Percentiles rank a stretch among this genome's conserved stretches.
phyloP scores from a whole-genome alignment of 148 eudicot genomes.

The Camellia japonica region DNA sequence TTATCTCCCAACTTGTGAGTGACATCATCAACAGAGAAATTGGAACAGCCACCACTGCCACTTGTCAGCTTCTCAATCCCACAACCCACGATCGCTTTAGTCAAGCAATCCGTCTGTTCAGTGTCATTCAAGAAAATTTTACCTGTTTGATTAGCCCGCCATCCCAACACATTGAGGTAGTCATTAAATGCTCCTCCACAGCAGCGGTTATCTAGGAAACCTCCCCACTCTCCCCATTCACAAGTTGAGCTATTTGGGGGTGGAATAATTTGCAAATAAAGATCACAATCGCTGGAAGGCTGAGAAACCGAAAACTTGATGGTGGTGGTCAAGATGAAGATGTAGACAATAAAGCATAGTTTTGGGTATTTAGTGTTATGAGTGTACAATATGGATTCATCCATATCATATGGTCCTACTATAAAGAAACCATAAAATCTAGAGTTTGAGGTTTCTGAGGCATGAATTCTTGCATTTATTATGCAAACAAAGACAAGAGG shows the following conservation, averaged over 20 bases:
- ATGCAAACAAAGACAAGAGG: too few species aligned
- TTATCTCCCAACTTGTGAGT: not conserved
- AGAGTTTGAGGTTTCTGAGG: not conserved
- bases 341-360: not conserved
- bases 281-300: constrained; percentile 4
- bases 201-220: constrained; percentile 7
- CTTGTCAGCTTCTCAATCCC: constrained; percentile 22
- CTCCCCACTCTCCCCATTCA: constrained; percentile 18
- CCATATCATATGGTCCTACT: not conserved
- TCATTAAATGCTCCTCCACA: constrained; percentile 20
- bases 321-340: constrained; percentile 1
- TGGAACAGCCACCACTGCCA: constrained; percentile 13
- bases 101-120: constrained; percentile 24
- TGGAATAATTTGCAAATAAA: not conserved
- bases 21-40: constrained; percentile 20
- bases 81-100: constrained; percentile 9
- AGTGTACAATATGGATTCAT: not conserved
- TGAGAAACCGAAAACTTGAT: not conserved
- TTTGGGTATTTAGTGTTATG: not conserved
- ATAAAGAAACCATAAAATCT: not conserved
- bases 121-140: constrained; percentile 15
- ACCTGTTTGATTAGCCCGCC: constrained; percentile 21
- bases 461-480: not conserved
- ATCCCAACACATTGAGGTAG: constrained; percentile 25
- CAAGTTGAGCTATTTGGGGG: not conserved